Evolutionary conservation across 2,329 filamentous ascomycete genomes (phyloP), one percentile per base, ranked within the genome.

Genomic region (Intubia oerlemansii): DNA sequence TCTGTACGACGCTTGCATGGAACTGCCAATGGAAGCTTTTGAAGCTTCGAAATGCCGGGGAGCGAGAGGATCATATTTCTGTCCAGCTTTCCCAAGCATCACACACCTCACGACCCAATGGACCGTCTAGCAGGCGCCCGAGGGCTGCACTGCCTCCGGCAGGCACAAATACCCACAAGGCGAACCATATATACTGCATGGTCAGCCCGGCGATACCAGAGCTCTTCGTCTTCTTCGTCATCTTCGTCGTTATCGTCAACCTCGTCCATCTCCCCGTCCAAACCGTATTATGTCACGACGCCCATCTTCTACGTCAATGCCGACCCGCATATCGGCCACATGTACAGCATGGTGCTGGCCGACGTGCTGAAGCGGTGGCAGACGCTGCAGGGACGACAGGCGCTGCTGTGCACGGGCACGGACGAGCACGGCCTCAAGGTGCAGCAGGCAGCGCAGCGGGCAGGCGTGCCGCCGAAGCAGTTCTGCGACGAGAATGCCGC

Each of bases 301-400:
- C 88, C 88, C 3, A 98, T 98, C 33, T 98, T 95, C 57, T 98
- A 98, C 51, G 88, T 98, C 55, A 98, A 98, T 64, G 80, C 84
- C 31, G 82, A 80, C 25, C 88, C 88, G 28, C 88, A 98, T 55
- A 69, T 95, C 37, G 88, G 88, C 25, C 88, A 98, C 51, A 60
- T 98, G 34, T 95, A 92, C 49, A 80, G 77, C 24, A 84, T 95
- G 69, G 62, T 95, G 42, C 63, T 98, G 25, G 63, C 80, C 37
- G 88, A 98, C 50, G 73, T 92, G 30, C 55, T 92, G 40, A 98
- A 95, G 52, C 66, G 88, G 52, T 98, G 82, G 81, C 69, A 90
- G 45, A 56, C 67, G 18, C 60, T 98, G 29, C 67, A 74, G 34
- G 35, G 35, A 17, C 32, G 31, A 7, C 53, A 61, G 27, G 75